A percentile compares a stretch with the other conserved stretches of the same genome.
phyloP scores from a whole-genome alignment of 1,139 yeast genomes.

The Scheffersomyces titani region DNA sequence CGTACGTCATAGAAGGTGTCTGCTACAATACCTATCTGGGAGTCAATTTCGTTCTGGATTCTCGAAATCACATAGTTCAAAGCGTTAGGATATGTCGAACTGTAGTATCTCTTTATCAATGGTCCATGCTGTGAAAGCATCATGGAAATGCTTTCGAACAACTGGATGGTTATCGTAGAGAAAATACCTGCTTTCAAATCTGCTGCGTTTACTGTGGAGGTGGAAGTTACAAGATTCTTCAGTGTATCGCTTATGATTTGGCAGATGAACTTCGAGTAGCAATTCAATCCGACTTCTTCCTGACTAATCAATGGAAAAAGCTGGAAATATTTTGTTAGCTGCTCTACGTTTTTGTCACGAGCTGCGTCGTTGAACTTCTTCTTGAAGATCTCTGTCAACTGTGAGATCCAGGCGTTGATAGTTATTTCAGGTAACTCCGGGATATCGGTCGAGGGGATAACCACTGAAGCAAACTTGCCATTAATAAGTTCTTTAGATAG shows the following conservation, averaged over 20 bases:
- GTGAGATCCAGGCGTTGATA: conserved; percentile 57
- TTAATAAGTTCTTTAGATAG: conserved; percentile 54
- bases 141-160: conserved; percentile 82
- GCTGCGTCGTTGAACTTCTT: conserved; percentile 74
- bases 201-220: conserved; percentile 30
- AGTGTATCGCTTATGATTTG: conserved; percentile 81
- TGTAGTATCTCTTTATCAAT: conserved; percentile 73
- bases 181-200: conserved; percentile 50
- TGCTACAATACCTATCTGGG: conserved; percentile 83
- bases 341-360: conserved; percentile 59
- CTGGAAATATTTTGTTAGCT: conserved; percentile 76
- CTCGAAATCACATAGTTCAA: conserved; percentile 67
- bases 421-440: conserved; percentile 75
- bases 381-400: conserved; percentile 59
- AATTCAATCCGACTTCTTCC: conserved; percentile 68
- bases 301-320: conserved; percentile 84
- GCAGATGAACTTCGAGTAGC: conserved; percentile 85
- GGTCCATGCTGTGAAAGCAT: conserved; percentile 87
- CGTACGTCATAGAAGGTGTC: conserved; percentile 84
- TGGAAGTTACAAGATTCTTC: conserved; percentile 54
- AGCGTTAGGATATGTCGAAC: conserved; percentile 49
- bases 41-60: conserved; percentile 85
- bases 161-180: conserved; percentile 68
- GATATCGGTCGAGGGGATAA: conserved; percentile 89
- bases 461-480: conserved; percentile 77